Evolutionary conservation across 1,139 yeast genomes (phyloP).

Genomic region (Candida sanyaensis): DNA sequence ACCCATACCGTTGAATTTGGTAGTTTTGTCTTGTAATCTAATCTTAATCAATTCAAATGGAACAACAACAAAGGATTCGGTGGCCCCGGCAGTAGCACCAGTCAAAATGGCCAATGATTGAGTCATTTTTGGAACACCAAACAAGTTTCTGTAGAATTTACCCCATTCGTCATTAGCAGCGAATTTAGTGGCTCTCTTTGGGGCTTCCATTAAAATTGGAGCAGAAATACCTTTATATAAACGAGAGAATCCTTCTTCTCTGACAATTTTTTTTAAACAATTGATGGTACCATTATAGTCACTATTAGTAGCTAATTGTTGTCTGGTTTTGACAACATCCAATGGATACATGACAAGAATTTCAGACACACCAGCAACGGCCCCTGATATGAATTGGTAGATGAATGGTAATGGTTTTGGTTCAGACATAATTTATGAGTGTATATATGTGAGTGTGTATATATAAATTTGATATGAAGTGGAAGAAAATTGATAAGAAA

Average conservation of each 20-base stretch:
- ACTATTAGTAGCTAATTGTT: constrained; percentile 76
- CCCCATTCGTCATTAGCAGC: constrained; percentile 99
- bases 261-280: constrained; percentile 78
- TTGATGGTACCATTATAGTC: constrained; percentile 82
- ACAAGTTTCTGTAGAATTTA: constrained; percentile 69
- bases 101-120: constrained; percentile 87
- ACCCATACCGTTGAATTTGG: constrained; percentile 80
- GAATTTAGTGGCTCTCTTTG: constrained; percentile 95
- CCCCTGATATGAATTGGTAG: constrained; percentile 93
- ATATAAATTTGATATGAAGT: not conserved
- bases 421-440: constrained; percentile 11
- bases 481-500: too few relatives aligned
- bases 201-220: constrained; percentile 99
- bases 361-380: constrained; percentile 97
- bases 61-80: constrained; percentile 94
- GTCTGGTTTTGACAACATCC: constrained; percentile 97
- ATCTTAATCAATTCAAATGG: constrained; percentile 91
- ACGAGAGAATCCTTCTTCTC: constrained; percentile 80
- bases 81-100: constrained; percentile 98
- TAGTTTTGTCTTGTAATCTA: constrained; percentile 85
- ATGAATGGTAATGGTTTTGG: constrained; percentile 63
- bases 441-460: not conserved
- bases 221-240: constrained; percentile 93
- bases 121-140: constrained; percentile 70
- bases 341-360: constrained; percentile 96